Percentiles rank a stretch among this genome's conserved stretches.
Conservation (phyloP, 352 stramenopile species). For the Phytophthora capsici region DNA sequence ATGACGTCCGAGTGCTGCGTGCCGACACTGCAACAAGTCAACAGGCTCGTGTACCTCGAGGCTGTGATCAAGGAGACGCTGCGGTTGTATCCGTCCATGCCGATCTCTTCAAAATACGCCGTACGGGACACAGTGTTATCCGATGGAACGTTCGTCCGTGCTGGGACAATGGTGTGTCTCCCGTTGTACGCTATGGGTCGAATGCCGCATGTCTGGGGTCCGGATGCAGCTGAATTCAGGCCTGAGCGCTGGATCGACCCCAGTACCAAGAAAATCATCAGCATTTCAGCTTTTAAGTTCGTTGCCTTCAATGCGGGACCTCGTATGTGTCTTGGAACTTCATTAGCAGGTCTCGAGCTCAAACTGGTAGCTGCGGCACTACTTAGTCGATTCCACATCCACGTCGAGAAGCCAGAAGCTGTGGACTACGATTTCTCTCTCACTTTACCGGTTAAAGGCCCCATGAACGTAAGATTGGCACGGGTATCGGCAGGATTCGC, state of each 20-base stretch:
- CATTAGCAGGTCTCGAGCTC: conserved; percentile 44
- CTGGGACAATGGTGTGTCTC: conserved; percentile 44
- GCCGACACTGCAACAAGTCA: conserved; percentile 23
- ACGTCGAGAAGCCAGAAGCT: conserved; percentile 28
- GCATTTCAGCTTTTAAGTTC: conserved; percentile 52
- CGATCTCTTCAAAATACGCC: conserved; percentile 19
- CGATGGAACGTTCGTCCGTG: conserved; percentile 59
- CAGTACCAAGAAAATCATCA: conserved; percentile 32
- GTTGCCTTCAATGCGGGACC: conserved; percentile 54
- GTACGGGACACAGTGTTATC: conserved; percentile 52
- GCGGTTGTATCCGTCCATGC: conserved; percentile 63
- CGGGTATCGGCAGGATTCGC: conserved; percentile 34
- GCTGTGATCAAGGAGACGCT: conserved; percentile 61
- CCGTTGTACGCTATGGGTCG: conserved; percentile 51
- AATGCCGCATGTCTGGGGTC: conserved; percentile 56
- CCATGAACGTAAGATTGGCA: conserved; percentile 32
- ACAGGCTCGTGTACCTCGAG: conserved; percentile 57
- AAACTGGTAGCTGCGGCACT: conserved; percentile 46
- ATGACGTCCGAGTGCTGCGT: conserved; percentile 13
- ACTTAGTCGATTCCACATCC: conserved; percentile 46
- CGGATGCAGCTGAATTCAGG: conserved; percentile 53
- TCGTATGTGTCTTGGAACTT: conserved; percentile 52
- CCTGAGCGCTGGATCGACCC: conserved; percentile 59
- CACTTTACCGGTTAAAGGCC: conserved; percentile 47
- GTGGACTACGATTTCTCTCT: conserved; percentile 40